Base-by-base conservation (phyloP, 768 basidiomycete species). In the Crucibulum laeve region DNA sequence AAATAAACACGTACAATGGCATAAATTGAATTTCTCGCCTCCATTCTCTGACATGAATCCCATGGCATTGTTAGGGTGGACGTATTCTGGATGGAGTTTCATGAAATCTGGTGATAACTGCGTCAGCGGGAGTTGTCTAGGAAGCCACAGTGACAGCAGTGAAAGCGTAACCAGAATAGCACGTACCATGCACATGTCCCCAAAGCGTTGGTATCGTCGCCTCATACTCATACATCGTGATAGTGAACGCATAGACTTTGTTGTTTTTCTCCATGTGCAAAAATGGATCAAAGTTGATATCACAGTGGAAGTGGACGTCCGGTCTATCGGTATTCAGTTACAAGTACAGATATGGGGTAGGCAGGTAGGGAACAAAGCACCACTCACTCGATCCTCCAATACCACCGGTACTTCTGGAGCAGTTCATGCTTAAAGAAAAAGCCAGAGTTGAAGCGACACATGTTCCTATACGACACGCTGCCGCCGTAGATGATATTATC, bases 141-240 rank as follows among this genome's bases (percentile, higher is more conserved):
- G n/a, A n/a, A n/a, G n/a, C n/a, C n/a, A n/a, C n/a, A n/a, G n/a
- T n/a, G n/a, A n/a, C n/a, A n/a, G n/a, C n/a, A n/a, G n/a, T n/a
- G n/a, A n/a, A 44, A 48, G 57, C 45, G 44, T n/a, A 45, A 19
- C 28, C 22, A 25, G 23, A 43, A 7, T 21, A 7, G 4, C 13
- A 56, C 63, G 3, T 40, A 82, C 85, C 77, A 65, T 77, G 83
- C 25, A 84, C 82, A 10, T 76, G 67, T 3, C 72, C 59, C 88
- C 88, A 92, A 0, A 92, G 67, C 0, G 82, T 82, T 6, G 80
- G 77, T 25, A 91, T 87, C 3, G 88, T 91, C 41, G 78, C 78
- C 38, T 76, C 72, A 51, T 82, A 87, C 55, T 91, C 88, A 54
- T 80, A 84, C 47, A 90, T 69, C 0, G 82, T 77, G 30, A 90